phyloP scores from a whole-genome alignment of 768 basidiomycete genomes.

The Lactarius indigo region DNA sequence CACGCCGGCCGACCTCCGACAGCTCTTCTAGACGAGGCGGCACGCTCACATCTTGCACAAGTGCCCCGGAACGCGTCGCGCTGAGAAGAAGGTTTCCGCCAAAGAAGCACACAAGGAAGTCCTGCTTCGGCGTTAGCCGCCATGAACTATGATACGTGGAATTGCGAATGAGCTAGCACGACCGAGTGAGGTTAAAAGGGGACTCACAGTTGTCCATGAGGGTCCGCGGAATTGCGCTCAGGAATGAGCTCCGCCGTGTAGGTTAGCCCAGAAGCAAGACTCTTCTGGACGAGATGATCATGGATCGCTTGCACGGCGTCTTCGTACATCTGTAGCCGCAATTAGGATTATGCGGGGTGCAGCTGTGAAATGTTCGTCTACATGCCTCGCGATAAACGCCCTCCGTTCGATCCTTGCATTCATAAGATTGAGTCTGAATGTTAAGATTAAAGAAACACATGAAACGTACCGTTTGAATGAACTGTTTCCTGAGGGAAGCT shows the following conservation, averaged over 20 bases:
- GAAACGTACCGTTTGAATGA: slow-evolving; percentile 59
- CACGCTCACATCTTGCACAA: slow-evolving; percentile 51
- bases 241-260: slow-evolving; percentile 85
- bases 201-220: slow-evolving; percentile 35
- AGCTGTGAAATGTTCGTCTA: slow-evolving; percentile 3
- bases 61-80: slow-evolving; percentile 63
- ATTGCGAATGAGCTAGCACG: neutral
- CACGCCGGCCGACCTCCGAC: slow-evolving; percentile 58
- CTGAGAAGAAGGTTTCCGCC: slow-evolving; percentile 91
- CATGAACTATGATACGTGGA: slow-evolving; percentile 54
- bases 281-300: slow-evolving; percentile 64
- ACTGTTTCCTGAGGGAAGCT: slow-evolving; percentile 55
- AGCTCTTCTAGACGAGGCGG: slow-evolving; percentile 66
- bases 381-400: slow-evolving; percentile 69
- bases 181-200: neutral
- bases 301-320: slow-evolving; percentile 82
- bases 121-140: slow-evolving; percentile 83
- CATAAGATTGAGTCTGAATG: slow-evolving; percentile 12
- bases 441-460: neutral
- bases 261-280: slow-evolving; percentile 52
- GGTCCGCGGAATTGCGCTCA: slow-evolving; percentile 34
- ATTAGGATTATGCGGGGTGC: neutral
- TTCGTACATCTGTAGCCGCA: slow-evolving; percentile 73
- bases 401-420: slow-evolving; percentile 64
- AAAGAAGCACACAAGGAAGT: slow-evolving; percentile 94